Base-by-base conservation (phyloP, 2,329 filamentous ascomycete genomes). In the Nemania sp. region DNA sequence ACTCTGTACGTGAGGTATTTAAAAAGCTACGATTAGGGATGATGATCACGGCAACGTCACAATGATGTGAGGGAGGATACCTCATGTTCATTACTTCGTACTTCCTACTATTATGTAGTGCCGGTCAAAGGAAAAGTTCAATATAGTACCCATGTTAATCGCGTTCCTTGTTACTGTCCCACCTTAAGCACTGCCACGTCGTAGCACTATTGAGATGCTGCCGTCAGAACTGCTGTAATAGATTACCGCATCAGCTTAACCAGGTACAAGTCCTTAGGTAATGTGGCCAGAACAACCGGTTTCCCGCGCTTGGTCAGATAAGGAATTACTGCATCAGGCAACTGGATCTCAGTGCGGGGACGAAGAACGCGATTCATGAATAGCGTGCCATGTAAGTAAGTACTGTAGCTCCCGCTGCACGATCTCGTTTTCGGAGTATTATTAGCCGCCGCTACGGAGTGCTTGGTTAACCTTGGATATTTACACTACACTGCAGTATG, bases 241-340 rank as follows among this genome's bases (percentile, higher is more conserved):
- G n/a, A n/a, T n/a, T n/a, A n/a, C n/a, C n/a, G n/a, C n/a, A n/a
- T n/a, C n/a, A n/a, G n/a, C n/a, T n/a, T n/a, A n/a, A n/a, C n/a
- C n/a, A n/a, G n/a, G n/a, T n/a, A n/a, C n/a, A n/a, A n/a, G n/a
- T n/a, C n/a, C n/a, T n/a, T n/a, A n/a, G n/a, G n/a, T n/a, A n/a
- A n/a, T n/a, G n/a, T n/a, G n/a, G n/a, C n/a, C n/a, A n/a, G n/a
- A 31, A 9, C n/a, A 31, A 14, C 28, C 28, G 3, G n/a, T 31
- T 11, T 31, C 3, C 11, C 4, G 9, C 39, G 44, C 44, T 52
- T 56, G 23, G 12, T 54, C 45, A 6, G 41, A 54, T 50, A 37
- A 50, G 50, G 50, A 54, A 54, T 57, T 57, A 50, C 54, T 50
- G 36, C 42, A 57, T 54, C 41, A 12, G 54, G 54, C 37, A 57